Conservation (phyloP, 352 stramenopile genomes). For the Peronosclerospora sorghi region DNA sequence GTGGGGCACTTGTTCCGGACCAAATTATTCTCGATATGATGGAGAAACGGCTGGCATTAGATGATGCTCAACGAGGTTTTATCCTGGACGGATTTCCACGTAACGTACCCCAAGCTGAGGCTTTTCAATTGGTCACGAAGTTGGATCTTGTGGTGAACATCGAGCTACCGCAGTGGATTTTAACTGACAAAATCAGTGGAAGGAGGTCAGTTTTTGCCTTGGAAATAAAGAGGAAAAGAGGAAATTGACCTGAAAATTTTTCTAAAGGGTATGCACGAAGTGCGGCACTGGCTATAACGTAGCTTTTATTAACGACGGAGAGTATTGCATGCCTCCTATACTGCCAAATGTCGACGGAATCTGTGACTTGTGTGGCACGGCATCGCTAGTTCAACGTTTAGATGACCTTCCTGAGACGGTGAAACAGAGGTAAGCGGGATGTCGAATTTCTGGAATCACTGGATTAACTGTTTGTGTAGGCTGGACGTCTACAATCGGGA, state of each 20-base stretch:
- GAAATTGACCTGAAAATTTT: neutral
- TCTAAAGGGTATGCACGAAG: slow-evolving; percentile 56
- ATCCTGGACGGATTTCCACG: slow-evolving; percentile 86
- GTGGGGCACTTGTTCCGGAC: slow-evolving; percentile 76
- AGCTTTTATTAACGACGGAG: slow-evolving; percentile 72
- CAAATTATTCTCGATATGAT: slow-evolving; percentile 86
- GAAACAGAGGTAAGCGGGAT: slow-evolving; percentile 35
- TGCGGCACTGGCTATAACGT: slow-evolving; percentile 86
- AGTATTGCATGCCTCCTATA: slow-evolving; percentile 85
- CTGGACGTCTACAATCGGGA: slow-evolving; percentile 85
- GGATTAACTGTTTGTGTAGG: slow-evolving; percentile 10
- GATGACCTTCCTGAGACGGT: slow-evolving; percentile 81
- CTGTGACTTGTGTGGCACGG: slow-evolving; percentile 68
- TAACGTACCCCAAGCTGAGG: slow-evolving; percentile 80
- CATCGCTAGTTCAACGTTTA: slow-evolving; percentile 63
- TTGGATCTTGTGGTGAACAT: slow-evolving; percentile 86
- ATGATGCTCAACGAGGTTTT: slow-evolving; percentile 69
- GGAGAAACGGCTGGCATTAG: slow-evolving; percentile 52
- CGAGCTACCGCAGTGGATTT: slow-evolving; percentile 78
- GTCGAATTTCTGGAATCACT: slow-evolving; percentile 1
- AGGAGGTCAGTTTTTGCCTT: slow-evolving; percentile 36
- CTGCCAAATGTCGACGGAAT: slow-evolving; percentile 76
- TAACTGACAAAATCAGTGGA: slow-evolving; percentile 84
- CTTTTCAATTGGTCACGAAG: slow-evolving; percentile 62
- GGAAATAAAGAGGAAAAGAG: neutral